These are phyloP conservation scores for Entomortierella lignicola DNA, from an alignment of 192 early-diverging fungal genomes.

Conservation along the genomic window DNA sequence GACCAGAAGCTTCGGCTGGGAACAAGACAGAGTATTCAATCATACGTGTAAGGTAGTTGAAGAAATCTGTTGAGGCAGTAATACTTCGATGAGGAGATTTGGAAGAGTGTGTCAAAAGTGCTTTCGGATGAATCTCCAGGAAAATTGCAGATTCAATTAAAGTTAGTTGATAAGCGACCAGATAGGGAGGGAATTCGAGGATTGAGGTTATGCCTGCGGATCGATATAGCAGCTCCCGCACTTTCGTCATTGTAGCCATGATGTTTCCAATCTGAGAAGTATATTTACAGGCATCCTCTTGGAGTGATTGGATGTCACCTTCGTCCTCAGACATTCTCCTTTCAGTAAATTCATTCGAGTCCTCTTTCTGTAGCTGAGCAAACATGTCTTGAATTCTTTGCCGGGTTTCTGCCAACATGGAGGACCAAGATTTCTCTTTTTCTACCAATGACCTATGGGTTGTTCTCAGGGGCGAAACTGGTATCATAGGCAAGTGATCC, in stretches of 20 bases:
- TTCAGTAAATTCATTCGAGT: constrained; percentile 4
- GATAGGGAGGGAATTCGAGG: constrained; percentile 66
- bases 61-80: constrained; percentile 77
- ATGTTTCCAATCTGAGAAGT: constrained; percentile 47
- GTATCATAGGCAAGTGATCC: constrained; percentile 66
- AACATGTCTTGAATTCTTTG: constrained; percentile 28
- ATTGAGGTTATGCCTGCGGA: constrained; percentile 62
- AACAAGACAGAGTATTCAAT: constrained; percentile 78
- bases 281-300: constrained; percentile 57
- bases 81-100: constrained; percentile 66
- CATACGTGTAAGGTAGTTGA: constrained; percentile 79
- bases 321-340: constrained; percentile 5
- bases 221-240: constrained; percentile 60
- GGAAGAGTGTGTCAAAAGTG: constrained; percentile 68
- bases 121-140: constrained; percentile 63
- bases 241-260: constrained; percentile 59
- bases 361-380: constrained; percentile 14
- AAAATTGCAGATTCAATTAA: constrained; percentile 79
- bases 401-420: constrained; percentile 23
- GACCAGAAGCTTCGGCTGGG: constrained; percentile 61
- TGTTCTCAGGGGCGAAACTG: constrained; percentile 60
- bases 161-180: constrained; percentile 75
- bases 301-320: constrained; percentile 5
- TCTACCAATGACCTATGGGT: constrained; percentile 59
- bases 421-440: constrained; percentile 53